A percentile compares a stretch with the other conserved stretches of the same genome.
Evolutionary conservation across 208 protist species (phyloP).

Genomic region (Leishmania arabica): DNA sequence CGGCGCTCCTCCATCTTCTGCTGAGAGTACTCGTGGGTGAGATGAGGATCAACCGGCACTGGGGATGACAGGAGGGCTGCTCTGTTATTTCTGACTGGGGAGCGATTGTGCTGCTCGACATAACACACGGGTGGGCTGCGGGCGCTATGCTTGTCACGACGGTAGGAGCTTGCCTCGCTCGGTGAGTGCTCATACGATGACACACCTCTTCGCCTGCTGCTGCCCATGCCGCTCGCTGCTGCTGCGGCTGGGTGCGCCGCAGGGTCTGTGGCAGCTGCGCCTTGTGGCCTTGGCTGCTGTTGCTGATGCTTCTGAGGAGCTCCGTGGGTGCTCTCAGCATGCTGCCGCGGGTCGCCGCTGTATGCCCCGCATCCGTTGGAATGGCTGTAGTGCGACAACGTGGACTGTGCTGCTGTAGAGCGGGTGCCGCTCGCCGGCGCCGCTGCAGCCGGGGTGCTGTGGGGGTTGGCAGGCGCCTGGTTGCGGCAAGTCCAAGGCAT

Average conservation of each 20-base stretch:
- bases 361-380: neutral
- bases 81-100: neutral
- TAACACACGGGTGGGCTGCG: neutral
- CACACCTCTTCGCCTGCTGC: neutral
- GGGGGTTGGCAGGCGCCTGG: neutral
- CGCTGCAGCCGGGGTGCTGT: neutral
- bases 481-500: conserved; percentile 10
- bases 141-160: neutral
- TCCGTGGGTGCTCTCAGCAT: neutral
- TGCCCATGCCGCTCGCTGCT: neutral
- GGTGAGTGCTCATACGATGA: neutral
- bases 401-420: neutral
- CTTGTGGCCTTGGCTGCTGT: neutral
- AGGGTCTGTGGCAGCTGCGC: neutral
- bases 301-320: neutral
- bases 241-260: neutral
- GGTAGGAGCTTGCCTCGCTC: conserved; percentile 7
- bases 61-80: neutral
- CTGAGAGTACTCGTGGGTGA: conserved; percentile 17
- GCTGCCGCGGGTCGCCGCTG: neutral
- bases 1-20: conserved; percentile 15
- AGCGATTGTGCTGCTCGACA: neutral
- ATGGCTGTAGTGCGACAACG: neutral
- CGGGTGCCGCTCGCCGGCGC: neutral
- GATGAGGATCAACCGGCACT: neutral